A percentile compares a stretch with the other conserved stretches of the same genome.
Conservation (phyloP, 2,329 filamentous ascomycete genomes). For the Grosmannia clavigera region DNA sequence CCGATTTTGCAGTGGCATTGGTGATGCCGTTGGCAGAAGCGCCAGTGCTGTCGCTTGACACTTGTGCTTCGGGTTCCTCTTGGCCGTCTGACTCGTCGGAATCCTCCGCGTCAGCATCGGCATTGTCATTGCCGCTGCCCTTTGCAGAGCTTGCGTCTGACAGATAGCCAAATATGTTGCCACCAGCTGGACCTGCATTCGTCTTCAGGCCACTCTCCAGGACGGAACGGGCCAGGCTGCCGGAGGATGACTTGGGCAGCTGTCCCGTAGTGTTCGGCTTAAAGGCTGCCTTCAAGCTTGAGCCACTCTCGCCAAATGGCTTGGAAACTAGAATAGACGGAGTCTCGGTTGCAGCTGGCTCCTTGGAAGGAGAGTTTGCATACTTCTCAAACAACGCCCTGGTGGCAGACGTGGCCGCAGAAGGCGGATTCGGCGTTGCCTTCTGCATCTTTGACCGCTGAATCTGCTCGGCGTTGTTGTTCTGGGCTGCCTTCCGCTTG, state of each 20-base stretch:
- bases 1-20: slow-evolving; percentile 24
- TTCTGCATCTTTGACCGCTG: slow-evolving; percentile 40
- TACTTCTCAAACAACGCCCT: slow-evolving; percentile 46
- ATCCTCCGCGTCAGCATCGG: slow-evolving; percentile 23
- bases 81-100: slow-evolving; percentile 32
- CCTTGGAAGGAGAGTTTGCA: slow-evolving; percentile 34
- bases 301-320: slow-evolving; percentile 17
- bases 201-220: slow-evolving; percentile 20
- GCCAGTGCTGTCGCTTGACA: slow-evolving; percentile 28
- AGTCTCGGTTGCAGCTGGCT: slow-evolving; percentile 15
- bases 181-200: slow-evolving; percentile 16
- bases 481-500: slow-evolving; percentile 38
- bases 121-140: slow-evolving; percentile 37
- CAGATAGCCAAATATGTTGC: slow-evolving; percentile 50
- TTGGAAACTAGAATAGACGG: slow-evolving; percentile 6
- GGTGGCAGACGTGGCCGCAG: slow-evolving; percentile 31
- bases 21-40: slow-evolving; percentile 27
- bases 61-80: slow-evolving; percentile 29
- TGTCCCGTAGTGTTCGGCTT: slow-evolving; percentile 22
- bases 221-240: slow-evolving; percentile 29
- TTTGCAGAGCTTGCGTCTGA: slow-evolving; percentile 43
- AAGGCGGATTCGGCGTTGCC: slow-evolving; percentile 13
- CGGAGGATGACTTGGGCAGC: slow-evolving; percentile 17
- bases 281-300: slow-evolving; percentile 11
- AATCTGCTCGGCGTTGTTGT: slow-evolving; percentile 30